A percentile compares a stretch with the other conserved stretches of the same genome.
These are phyloP conservation scores for Amoeboradix gromovi DNA, from an alignment of 371 early-diverging fungal genomes.

Conservation along the genomic window DNA sequence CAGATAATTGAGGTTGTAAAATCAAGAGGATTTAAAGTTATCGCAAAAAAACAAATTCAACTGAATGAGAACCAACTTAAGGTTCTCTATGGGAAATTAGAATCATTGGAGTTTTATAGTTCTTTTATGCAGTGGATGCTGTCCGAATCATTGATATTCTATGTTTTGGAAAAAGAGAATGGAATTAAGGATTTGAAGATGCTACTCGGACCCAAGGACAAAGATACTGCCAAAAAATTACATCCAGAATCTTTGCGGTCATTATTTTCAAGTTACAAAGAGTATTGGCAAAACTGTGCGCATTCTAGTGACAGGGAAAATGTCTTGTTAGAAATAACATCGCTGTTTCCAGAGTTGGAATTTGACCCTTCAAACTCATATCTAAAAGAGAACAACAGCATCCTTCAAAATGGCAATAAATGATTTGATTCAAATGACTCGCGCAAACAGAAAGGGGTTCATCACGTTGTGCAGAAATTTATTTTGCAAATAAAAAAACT, in stretches of 20 bases:
- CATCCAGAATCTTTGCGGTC: background rate
- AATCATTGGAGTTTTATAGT: background rate
- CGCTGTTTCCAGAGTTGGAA: background rate
- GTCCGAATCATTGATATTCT: background rate
- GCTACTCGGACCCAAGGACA: background rate
- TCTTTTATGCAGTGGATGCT: background rate
- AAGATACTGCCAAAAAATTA: background rate
- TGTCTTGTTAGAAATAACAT: background rate
- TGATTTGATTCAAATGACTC: too few species aligned
- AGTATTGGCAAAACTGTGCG: background rate
- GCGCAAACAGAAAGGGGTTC: too few species aligned
- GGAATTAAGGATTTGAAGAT: background rate
- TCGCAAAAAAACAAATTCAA: background rate
- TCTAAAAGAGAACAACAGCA: background rate
- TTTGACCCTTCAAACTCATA: background rate
- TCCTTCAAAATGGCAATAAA: background rate
- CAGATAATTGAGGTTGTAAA: background rate
- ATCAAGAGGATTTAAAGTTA: background rate
- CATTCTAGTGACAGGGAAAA: background rate
- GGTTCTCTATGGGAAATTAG: background rate
- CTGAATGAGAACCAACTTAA: background rate
- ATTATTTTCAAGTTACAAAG: background rate
- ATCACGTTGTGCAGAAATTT: too few species aligned
- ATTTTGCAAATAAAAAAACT: too few species aligned
- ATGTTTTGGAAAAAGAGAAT: background rate